A percentile compares a stretch with the other conserved stretches of the same genome.
Evolutionary conservation across 1,284 basidiomycete species (phyloP).

Genomic region (Apiotrichum siamense): DNA sequence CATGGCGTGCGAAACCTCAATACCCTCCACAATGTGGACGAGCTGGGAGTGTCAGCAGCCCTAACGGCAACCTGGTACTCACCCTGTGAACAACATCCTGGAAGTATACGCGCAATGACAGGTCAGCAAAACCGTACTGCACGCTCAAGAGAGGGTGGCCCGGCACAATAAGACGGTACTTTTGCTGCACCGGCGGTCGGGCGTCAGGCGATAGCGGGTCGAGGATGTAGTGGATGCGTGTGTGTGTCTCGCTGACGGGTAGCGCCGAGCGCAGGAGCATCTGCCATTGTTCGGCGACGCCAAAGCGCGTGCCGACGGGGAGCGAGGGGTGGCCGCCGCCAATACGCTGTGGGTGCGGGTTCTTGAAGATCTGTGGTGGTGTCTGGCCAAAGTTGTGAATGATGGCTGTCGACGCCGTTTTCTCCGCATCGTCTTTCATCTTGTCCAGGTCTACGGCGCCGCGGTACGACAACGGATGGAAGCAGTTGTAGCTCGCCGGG

Average conservation of each 20-base stretch:
- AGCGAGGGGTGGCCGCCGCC: constrained; percentile 55
- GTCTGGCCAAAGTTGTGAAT: constrained; percentile 95
- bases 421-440: constrained; percentile 77
- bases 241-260: constrained; percentile 49
- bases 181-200: constrained; percentile 26
- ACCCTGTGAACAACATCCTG: constrained; percentile 37
- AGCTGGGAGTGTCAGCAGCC: constrained; percentile 52
- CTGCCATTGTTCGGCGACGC: constrained; percentile 62
- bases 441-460: constrained; percentile 81
- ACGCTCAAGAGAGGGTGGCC: constrained; percentile 23
- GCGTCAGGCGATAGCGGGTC: constrained; percentile 18
- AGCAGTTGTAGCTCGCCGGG: constrained; percentile 71
- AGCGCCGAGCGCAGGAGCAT: constrained; percentile 41
- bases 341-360: constrained; percentile 69
- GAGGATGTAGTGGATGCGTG: constrained; percentile 57
- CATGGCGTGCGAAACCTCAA: constrained; percentile 64
- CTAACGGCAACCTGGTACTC: neutral
- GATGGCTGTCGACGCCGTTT: constrained; percentile 86
- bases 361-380: constrained; percentile 77
- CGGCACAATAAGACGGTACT: constrained; percentile 25
- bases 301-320: constrained; percentile 63
- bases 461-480: constrained; percentile 91
- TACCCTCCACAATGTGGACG: constrained; percentile 67
- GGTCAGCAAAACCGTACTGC: constrained; percentile 45
- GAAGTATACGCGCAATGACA: constrained; percentile 34